Evolutionary conservation across 495 filamentous ascomycete species (phyloP).

Genomic region (Hypoxylon lienhwacheense): DNA sequence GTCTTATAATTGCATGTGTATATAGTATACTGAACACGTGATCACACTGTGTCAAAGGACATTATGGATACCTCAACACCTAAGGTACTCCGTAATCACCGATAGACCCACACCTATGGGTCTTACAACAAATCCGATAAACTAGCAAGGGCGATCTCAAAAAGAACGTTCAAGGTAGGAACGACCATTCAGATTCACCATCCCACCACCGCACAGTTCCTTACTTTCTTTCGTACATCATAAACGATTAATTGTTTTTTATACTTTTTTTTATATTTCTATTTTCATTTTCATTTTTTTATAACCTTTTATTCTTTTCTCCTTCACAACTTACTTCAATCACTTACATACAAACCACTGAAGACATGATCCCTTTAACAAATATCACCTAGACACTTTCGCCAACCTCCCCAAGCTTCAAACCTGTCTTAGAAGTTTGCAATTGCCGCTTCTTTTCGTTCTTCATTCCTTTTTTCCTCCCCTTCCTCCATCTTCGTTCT

Average conservation of each 20-base stretch:
- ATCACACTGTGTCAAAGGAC: no score
- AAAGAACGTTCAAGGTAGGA: slow-evolving; percentile 13
- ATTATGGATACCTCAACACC: no score
- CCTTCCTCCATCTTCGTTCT: not conserved
- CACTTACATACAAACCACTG: not conserved
- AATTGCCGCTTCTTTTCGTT: slow-evolving; percentile 2
- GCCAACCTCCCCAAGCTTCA: slow-evolving; percentile 4
- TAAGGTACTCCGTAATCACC: not conserved
- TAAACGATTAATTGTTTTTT: not conserved
- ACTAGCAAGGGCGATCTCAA: slow-evolving; percentile 25
- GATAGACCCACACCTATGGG: slow-evolving; percentile 22
- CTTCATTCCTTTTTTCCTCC: no score
- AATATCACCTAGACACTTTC: slow-evolving; percentile 11
- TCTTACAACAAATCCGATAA: slow-evolving; percentile 22
- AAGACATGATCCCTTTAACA: slow-evolving; percentile 14
- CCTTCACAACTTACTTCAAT: no score
- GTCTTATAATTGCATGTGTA: no score
- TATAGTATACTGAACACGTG: no score
- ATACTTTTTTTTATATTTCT: slow-evolving; percentile 3
- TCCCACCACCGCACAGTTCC: not conserved
- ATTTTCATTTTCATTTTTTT: not conserved
- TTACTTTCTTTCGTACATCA: not conserved
- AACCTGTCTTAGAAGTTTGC: slow-evolving; percentile 5
- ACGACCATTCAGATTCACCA: slow-evolving; percentile 12
- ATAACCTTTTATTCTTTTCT: not conserved